phyloP scores from a whole-genome alignment of 495 filamentous ascomycete genomes.

The Clavariopsis aquatica region DNA sequence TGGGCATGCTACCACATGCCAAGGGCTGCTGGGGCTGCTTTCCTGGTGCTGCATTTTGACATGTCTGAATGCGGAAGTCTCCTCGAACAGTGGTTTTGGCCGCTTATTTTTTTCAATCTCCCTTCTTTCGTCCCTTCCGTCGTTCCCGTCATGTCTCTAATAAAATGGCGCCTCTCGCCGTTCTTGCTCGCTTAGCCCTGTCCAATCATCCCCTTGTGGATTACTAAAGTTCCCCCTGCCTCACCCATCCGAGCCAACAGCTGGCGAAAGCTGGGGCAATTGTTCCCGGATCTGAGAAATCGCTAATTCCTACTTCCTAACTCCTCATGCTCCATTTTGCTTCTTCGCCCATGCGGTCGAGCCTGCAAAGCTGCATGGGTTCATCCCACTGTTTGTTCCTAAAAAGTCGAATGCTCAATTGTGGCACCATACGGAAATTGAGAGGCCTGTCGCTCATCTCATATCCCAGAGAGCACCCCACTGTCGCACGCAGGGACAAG shows the following conservation, averaged over 20 bases:
- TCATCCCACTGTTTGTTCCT: no score
- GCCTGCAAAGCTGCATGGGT: no score
- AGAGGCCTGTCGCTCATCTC: not conserved
- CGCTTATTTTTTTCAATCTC: not conserved
- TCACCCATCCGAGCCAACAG: not conserved
- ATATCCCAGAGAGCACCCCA: conserved; percentile 11
- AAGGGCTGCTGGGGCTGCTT: conserved; percentile 57
- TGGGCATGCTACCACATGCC: conserved; percentile 68
- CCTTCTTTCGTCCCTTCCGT: not conserved
- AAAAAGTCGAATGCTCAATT: no score
- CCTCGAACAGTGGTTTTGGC: not conserved
- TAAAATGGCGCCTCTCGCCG: not conserved
- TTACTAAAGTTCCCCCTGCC: not conserved
- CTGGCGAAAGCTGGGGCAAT: no score
- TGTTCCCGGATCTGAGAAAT: no score
- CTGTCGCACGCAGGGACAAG: conserved; percentile 48
- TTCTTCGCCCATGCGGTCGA: no score
- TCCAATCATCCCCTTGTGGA: not conserved
- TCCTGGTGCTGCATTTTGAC: not conserved
- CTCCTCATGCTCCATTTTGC: no score
- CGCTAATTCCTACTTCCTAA: no score
- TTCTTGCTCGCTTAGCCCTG: not conserved
- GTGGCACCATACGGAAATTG: no score
- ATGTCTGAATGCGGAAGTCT: not conserved
- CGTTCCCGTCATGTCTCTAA: not conserved